These are phyloP conservation scores for Myriosclerotinia duriaeana DNA, from an alignment of 2,329 filamentous ascomycete genomes.

Conservation along the genomic window DNA sequence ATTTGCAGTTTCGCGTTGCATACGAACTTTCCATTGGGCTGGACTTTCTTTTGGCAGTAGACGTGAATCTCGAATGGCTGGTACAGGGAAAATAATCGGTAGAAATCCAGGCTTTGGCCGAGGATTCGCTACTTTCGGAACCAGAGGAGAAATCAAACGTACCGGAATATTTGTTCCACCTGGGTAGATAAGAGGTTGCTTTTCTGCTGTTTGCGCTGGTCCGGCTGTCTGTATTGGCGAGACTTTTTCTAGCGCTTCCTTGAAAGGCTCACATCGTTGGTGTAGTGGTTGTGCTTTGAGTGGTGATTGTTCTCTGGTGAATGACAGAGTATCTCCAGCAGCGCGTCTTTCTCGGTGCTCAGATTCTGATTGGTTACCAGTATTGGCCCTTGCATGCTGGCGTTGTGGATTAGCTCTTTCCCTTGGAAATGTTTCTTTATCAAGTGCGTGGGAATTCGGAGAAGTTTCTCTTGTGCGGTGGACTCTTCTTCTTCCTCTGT, in stretches of 20 bases:
- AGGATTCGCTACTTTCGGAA: not conserved
- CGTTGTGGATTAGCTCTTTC: not conserved
- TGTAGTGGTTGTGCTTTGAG: not conserved
- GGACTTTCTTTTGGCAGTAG: slow-evolving; percentile 3
- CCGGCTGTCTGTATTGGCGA: not conserved
- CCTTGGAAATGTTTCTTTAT: not conserved
- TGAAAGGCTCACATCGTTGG: not conserved
- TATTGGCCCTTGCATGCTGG: not conserved
- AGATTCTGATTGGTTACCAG: not conserved
- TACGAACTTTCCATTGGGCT: slow-evolving; percentile 10
- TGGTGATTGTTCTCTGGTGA: not conserved
- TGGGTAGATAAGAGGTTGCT: not conserved
- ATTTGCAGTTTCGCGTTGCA: not conserved
- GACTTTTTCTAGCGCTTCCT: too few species aligned
- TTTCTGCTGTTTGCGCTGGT: not conserved
- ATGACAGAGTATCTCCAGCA: not conserved
- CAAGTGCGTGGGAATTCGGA: not conserved
- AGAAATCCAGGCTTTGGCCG: not conserved
- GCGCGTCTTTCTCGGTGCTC: not conserved
- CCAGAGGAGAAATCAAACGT: not conserved
- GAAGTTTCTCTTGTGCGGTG: not conserved
- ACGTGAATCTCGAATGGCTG: not conserved
- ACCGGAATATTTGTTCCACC: not conserved
- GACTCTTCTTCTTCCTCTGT: not conserved
- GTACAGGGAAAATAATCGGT: not conserved